These are phyloP conservation scores for Globisporangium parvum DNA, from an alignment of 352 stramenopile genomes.

Conservation along the genomic window DNA sequence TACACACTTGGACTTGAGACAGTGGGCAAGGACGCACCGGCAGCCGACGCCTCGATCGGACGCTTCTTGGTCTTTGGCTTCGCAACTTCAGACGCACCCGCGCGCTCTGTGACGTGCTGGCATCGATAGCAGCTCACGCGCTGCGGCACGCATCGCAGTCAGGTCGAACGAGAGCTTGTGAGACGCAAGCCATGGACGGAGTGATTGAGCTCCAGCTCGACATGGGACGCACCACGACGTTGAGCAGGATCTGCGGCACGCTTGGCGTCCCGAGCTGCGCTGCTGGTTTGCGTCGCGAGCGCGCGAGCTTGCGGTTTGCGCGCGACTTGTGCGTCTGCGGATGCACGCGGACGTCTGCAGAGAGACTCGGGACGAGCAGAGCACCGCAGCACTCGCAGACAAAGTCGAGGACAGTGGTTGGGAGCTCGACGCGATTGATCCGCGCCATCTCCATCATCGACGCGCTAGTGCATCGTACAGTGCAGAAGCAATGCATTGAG, in stretches of 20 bases:
- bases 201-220: neutral
- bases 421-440: slow-evolving; percentile 27
- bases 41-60: neutral
- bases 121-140: slow-evolving; percentile 51
- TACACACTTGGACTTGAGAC: neutral
- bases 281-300: slow-evolving; percentile 18
- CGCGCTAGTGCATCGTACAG: slow-evolving; percentile 18
- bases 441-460: slow-evolving; percentile 49
- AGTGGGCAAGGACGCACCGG: neutral
- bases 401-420: slow-evolving; percentile 44
- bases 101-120: slow-evolving; percentile 32
- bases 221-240: slow-evolving; percentile 25
- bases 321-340: slow-evolving; percentile 26
- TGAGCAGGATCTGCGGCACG: slow-evolving; percentile 21
- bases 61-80: slow-evolving; percentile 53
- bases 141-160: slow-evolving; percentile 14
- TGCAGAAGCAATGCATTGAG: neutral
- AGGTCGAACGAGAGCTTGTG: neutral
- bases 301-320: slow-evolving; percentile 47
- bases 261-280: slow-evolving; percentile 6
- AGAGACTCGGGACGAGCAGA: slow-evolving; percentile 55
- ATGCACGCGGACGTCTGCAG: slow-evolving; percentile 45
- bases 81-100: slow-evolving; percentile 40
- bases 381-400: slow-evolving; percentile 60
- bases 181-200: neutral